Base-by-base conservation (phyloP, 2,329 filamentous ascomycete species). In the Neocucurbitaria cava region DNA sequence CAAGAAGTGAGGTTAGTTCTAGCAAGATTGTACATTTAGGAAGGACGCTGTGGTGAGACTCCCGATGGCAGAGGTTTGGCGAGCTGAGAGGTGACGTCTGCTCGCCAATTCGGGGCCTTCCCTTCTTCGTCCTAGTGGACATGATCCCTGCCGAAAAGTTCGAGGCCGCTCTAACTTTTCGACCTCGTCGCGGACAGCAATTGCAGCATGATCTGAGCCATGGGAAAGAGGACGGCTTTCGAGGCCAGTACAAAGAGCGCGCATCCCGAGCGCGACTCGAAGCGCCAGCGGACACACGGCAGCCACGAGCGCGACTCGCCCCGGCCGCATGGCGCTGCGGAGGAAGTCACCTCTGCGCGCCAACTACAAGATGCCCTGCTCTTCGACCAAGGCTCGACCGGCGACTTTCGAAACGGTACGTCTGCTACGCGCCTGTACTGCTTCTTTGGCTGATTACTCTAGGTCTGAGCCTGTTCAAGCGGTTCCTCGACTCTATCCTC, bases 401-500 rank as follows among this genome's bases (percentile, higher is more conserved):
- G 60, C 41, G 59, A 64, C 21, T 64, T 75, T 13, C 64, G 74
- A 35, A 69, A 48, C 42, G 73, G 73, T 76, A 64, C 8, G 51
- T 21, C 20, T n/a, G 7, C 7, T 7, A 1, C 11, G 7, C 3
- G 10, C 20, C 13, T 24, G 15, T 2, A 5, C 20, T 15, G 7
- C 2, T 23, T 40, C 10, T 23, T 3, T 24, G 42, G 43, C 61
- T 72, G 18, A 72, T 36, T 5, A 15, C 0, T 33, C 2, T 44
- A 89, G 87, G 86, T 18, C 82, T 91, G 10, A 85, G 87, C 65
- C 87, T 87, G 0, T 85, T 91, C 78, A 91, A 91, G 70, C 76
- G 80, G 7, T 86, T 93, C 40, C 85, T 93, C 57, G 89, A 93
- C 45, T 76, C 72, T 30, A 82, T 82, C 67, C 79, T 83, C 35